phyloP scores from a whole-genome alignment of 2,329 filamentous ascomycete genomes.

The Colletotrichum eleusines region DNA sequence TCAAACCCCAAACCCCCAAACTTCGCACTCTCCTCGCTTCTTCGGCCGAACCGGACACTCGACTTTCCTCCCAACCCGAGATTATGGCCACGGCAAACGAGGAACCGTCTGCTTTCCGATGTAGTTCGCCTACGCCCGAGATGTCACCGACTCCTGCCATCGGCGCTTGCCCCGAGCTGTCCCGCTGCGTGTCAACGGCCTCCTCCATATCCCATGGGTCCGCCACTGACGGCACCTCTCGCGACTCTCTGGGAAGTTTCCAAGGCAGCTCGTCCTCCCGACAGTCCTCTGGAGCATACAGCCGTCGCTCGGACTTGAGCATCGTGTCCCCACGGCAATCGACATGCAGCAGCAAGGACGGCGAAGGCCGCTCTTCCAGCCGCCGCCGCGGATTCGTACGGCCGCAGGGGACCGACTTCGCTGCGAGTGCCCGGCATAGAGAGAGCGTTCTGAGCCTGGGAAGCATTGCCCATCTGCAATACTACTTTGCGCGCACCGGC shows the following conservation, averaged over 20 bases:
- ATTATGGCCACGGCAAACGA: slow-evolving; percentile 53
- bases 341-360: slow-evolving; percentile 57
- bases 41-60: slow-evolving; percentile 15
- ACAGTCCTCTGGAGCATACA: slow-evolving; percentile 72
- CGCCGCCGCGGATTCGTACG: slow-evolving; percentile 86
- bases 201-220: slow-evolving; percentile 71
- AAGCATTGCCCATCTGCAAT: slow-evolving; percentile 96
- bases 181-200: slow-evolving; percentile 73
- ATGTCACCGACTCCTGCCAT: slow-evolving; percentile 72
- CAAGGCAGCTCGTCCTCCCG: slow-evolving; percentile 70
- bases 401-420: slow-evolving; percentile 88
- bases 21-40: not conserved
- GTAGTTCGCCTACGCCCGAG: slow-evolving; percentile 75
- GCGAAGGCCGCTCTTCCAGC: slow-evolving; percentile 48
- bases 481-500: slow-evolving; percentile 97
- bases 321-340: slow-evolving; percentile 59
- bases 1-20: not conserved
- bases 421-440: slow-evolving; percentile 87
- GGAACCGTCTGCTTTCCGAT: slow-evolving; percentile 54
- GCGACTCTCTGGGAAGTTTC: slow-evolving; percentile 69
- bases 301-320: slow-evolving; percentile 59
- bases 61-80: slow-evolving; percentile 14
- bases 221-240: slow-evolving; percentile 59
- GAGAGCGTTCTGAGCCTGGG: slow-evolving; percentile 97
- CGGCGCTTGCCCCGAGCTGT: slow-evolving; percentile 67